Conservation (phyloP, 2,329 filamentous ascomycete species). For the Nemania bipapillata region DNA sequence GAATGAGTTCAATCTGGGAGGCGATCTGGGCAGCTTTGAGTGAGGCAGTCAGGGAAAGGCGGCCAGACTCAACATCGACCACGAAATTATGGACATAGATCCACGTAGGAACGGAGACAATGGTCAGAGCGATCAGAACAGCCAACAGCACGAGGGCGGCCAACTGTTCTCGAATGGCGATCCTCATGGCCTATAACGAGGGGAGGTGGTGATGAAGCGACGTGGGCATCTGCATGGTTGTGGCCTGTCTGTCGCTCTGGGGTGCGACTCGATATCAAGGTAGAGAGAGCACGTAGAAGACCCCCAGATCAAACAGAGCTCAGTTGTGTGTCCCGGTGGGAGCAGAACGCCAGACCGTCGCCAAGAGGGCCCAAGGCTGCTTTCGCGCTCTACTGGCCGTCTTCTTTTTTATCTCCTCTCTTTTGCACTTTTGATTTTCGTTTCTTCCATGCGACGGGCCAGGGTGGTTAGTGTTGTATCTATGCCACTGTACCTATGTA, state of each 20-base stretch:
- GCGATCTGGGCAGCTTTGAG: conserved; percentile 86
- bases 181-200: conserved; percentile 70
- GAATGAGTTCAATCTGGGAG: conserved; percentile 80
- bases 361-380: background rate
- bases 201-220: conserved; percentile 42
- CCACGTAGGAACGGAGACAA: conserved; percentile 82
- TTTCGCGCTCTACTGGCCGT: background rate
- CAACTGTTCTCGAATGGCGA: conserved; percentile 89
- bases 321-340: background rate
- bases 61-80: conserved; percentile 63
- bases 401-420: background rate
- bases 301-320: conserved; percentile 5
- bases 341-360: background rate
- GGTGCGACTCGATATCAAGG: conserved; percentile 23
- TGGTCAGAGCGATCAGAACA: conserved; percentile 77
- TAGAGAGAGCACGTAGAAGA: conserved; percentile 4
- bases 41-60: conserved; percentile 81
- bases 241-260: conserved; percentile 22
- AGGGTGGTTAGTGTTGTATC: background rate
- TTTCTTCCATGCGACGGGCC: background rate
- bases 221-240: conserved; percentile 50
- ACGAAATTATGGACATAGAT: conserved; percentile 68
- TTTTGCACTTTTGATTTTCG: background rate
- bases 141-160: conserved; percentile 80
- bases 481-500: background rate